phyloP scores from a whole-genome alignment of 805 yeast genomes.

The Clavispora santaluciae region DNA sequence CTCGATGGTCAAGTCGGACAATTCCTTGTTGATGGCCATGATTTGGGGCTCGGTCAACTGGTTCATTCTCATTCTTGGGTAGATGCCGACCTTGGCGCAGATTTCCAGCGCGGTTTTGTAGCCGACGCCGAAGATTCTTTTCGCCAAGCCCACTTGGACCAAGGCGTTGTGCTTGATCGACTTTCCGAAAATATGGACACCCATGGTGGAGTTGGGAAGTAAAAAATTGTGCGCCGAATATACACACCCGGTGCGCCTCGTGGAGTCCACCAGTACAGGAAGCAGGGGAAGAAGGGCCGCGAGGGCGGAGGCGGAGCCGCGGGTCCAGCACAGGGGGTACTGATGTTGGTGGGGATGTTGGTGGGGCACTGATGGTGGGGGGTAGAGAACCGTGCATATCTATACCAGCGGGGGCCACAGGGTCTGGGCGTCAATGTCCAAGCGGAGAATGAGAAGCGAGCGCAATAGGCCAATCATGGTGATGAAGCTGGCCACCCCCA shows the following conservation, averaged over 20 bases:
- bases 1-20: slow-evolving; percentile 78
- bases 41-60: slow-evolving; percentile 86
- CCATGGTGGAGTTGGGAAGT: slow-evolving; percentile 22
- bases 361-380: no score
- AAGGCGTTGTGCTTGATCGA: slow-evolving; percentile 39
- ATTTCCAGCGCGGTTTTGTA: slow-evolving; percentile 61
- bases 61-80: slow-evolving; percentile 92
- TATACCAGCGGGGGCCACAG: not conserved
- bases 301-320: no score
- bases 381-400: no score
- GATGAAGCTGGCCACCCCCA: slow-evolving; percentile 88
- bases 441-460: slow-evolving; percentile 65
- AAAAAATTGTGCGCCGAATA: not conserved
- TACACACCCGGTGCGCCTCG: not conserved
- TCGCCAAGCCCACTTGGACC: slow-evolving; percentile 59
- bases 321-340: no score
- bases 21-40: slow-evolving; percentile 80
- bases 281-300: no score
- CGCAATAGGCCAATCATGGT: slow-evolving; percentile 85
- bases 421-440: slow-evolving; percentile 43
- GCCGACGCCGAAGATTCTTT: slow-evolving; percentile 88
- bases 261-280: no score
- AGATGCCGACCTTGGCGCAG: slow-evolving; percentile 85
- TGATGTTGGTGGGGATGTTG: no score
- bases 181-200: slow-evolving; percentile 42